Conservation (phyloP, 2,329 filamentous ascomycete species). For the Trichoderma koningiopsis region DNA sequence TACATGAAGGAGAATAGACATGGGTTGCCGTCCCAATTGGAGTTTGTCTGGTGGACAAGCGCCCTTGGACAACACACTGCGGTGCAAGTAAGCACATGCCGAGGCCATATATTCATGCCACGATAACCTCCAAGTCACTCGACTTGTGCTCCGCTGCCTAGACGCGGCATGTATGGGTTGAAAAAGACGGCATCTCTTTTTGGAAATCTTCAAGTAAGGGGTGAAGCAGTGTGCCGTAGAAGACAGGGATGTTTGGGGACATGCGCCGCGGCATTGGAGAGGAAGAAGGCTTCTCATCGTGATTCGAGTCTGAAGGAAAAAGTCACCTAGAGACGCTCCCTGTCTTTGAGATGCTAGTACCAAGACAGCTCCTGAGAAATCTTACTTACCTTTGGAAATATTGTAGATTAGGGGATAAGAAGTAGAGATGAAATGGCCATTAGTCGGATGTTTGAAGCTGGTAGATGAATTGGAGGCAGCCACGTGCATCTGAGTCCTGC, state of each 20-base stretch:
- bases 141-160: background rate
- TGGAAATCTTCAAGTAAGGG: background rate
- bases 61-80: conserved; percentile 1
- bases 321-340: background rate
- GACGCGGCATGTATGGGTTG: background rate
- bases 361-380: background rate
- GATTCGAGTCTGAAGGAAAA: background rate
- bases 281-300: background rate
- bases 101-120: background rate
- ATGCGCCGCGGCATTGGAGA: background rate
- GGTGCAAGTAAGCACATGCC: background rate
- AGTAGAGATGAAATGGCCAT: background rate
- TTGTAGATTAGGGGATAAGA: background rate
- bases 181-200: background rate
- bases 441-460: background rate
- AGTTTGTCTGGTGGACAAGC: background rate
- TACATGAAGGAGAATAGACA: background rate
- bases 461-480: conserved; percentile 4
- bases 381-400: background rate
- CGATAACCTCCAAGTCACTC: background rate
- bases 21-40: background rate
- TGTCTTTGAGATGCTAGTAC: background rate
- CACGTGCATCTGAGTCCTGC: conserved; percentile 15
- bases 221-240: background rate
- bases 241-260: background rate